phyloP scores from a whole-genome alignment of 2,329 filamentous ascomycete species.

The Calonectria leucothoes region DNA sequence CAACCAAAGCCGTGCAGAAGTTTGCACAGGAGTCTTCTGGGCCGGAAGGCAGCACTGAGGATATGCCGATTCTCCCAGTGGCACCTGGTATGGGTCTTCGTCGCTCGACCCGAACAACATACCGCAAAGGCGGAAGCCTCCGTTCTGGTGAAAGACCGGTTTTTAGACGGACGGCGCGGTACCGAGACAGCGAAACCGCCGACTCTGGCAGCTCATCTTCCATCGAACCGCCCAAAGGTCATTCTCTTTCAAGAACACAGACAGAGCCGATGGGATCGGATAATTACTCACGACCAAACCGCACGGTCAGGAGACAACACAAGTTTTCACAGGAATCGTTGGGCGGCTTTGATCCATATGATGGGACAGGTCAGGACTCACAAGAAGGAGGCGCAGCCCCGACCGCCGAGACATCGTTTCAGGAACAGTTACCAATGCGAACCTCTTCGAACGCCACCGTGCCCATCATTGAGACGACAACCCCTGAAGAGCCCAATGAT shows the following conservation, averaged over 20 bases:
- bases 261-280: constrained; percentile 69
- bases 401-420: constrained; percentile 39
- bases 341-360: constrained; percentile 59
- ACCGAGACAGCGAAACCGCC: constrained; percentile 66
- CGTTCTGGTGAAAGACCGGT: constrained; percentile 81
- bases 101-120: constrained; percentile 91
- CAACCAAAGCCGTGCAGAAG: constrained; percentile 76
- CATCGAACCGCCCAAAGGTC: constrained; percentile 59
- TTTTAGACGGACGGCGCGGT: constrained; percentile 76
- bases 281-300: constrained; percentile 70
- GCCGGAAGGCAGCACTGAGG: constrained; percentile 65
- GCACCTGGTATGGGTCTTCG: constrained; percentile 83
- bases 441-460: constrained; percentile 47
- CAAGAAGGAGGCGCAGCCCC: constrained; percentile 35
- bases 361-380: constrained; percentile 49
- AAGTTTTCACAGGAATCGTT: constrained; percentile 60
- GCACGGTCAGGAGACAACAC: constrained; percentile 60
- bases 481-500: constrained; percentile 53
- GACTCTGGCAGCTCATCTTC: constrained; percentile 47
- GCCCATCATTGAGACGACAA: constrained; percentile 73
- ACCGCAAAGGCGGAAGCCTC: constrained; percentile 86
- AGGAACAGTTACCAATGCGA: constrained; percentile 49
- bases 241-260: constrained; percentile 71
- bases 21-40: constrained; percentile 67
- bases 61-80: constrained; percentile 87